phyloP scores from a whole-genome alignment of 139 green algal species.

The Volvox africanus region DNA sequence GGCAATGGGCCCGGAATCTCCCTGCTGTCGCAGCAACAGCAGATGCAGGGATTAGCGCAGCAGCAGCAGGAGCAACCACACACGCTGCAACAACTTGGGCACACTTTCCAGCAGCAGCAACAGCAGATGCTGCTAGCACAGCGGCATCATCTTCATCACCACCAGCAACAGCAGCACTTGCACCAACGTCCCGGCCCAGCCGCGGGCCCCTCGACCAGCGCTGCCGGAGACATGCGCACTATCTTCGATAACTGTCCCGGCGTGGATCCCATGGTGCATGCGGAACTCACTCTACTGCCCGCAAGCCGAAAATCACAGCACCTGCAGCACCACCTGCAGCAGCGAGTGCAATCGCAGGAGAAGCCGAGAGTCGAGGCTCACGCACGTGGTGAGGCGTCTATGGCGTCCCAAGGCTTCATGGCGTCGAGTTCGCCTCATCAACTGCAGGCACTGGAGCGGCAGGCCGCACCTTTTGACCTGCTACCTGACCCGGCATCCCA shows the following conservation, averaged over 20 bases:
- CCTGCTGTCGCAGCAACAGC: background rate
- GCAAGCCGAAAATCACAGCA: background rate
- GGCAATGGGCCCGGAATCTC: background rate
- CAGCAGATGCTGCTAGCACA: background rate
- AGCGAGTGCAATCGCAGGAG: background rate
- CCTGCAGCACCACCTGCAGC: background rate
- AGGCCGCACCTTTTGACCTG: background rate
- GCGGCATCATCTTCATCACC: background rate
- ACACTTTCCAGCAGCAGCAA: background rate
- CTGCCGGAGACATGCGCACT: background rate
- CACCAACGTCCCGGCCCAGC: background rate
- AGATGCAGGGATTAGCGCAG: background rate
- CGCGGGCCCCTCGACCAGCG: background rate
- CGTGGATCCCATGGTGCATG: background rate
- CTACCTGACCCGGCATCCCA: background rate
- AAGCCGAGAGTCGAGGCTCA: background rate
- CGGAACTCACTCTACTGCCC: background rate
- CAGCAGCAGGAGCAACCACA: constrained; percentile 1
- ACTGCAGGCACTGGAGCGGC: background rate
- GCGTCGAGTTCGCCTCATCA: background rate
- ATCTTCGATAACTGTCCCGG: background rate
- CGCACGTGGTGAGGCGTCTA: background rate
- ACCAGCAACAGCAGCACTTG: background rate
- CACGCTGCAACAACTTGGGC: background rate
- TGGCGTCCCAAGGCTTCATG: background rate